Evolutionary conservation across 2,329 filamentous ascomycete genomes (phyloP), one percentile per base, ranked within the genome.

Genomic region (Neocatenulostroma microsporum): DNA sequence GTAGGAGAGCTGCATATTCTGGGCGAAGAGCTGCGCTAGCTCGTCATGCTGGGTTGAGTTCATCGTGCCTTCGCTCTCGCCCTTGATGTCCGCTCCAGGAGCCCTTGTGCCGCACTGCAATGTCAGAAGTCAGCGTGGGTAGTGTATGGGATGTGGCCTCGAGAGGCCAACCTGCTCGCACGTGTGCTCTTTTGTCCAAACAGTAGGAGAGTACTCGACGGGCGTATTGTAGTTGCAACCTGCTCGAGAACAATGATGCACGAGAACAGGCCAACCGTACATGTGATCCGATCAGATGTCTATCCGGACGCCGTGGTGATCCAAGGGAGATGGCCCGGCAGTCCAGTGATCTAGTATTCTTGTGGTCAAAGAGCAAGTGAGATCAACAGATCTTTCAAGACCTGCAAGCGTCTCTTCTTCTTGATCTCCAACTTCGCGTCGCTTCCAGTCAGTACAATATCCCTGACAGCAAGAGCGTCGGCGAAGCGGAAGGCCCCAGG

Each of bases 21-120:
- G 78, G 34, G 82, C 73, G 61, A 94, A 87, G 53, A 94, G 78
- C 41, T 74, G 68, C n/a, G 81, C 74, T 23, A 94, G 80, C 50
- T 94, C 87, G 46, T 94, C 84, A 57, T 88, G 79, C 52, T 78
- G 73, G 2, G 26, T 25, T 15, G 40, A 25, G 24, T 43, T 41
- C 45, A 47, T 47, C 44, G 12, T 46, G 35, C 33, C 28, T 64
- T 69, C 55, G 60, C 51, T 47, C 62, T 64, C 46, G 63, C 45
- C 50, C 63, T 63, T 41, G 59, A 62, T 37, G 59, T 53, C 61
- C 66, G 70, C 60, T 24, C 64, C 64, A 14, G 46, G 50, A 27
- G 60, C 62, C 37, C 57, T 53, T 24, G 54, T 51, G 40, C 63
- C 63, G 54, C 65, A 69, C 66, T 70, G 60, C 21, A 34, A 30